Conservation (phyloP, 495 filamentous ascomycete species). For the Chaetomidium leptoderma region DNA sequence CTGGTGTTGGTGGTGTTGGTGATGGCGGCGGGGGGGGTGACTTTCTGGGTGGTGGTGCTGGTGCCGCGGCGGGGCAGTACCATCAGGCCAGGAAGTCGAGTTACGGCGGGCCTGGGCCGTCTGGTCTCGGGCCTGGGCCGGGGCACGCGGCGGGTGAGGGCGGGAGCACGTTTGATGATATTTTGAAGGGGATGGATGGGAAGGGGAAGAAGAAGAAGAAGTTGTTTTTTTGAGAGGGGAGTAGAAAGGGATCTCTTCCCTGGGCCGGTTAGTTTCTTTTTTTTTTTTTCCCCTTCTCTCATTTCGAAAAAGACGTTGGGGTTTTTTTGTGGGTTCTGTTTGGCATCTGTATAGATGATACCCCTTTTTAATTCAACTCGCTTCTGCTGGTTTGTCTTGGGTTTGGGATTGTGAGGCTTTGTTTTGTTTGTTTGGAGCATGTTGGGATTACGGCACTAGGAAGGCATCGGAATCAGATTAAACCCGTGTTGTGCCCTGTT, state of each 20-base stretch:
- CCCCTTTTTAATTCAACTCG: constrained; percentile 6
- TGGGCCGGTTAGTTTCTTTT: background rate
- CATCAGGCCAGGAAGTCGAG: constrained; percentile 13
- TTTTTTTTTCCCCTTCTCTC: background rate
- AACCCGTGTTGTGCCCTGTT: too few relatives aligned
- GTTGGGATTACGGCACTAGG: background rate
- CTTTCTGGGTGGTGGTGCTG: background rate
- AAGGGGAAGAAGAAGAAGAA: constrained; percentile 43
- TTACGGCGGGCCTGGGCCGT: constrained; percentile 11
- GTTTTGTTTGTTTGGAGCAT: background rate
- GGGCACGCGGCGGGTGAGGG: constrained; percentile 18
- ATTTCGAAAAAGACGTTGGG: background rate
- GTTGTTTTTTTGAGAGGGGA: constrained; percentile 34
- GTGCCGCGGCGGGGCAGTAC: background rate
- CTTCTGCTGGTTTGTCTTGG: background rate
- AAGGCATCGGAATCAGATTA: background rate
- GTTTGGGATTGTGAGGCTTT: background rate
- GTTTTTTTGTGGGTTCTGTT: background rate
- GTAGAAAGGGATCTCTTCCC: background rate
- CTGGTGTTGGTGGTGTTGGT: background rate
- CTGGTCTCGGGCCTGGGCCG: background rate
- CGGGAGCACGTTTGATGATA: constrained; percentile 61
- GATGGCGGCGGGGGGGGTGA: background rate
- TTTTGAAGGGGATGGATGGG: constrained; percentile 49
- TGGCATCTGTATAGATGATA: constrained; percentile 21